phyloP scores from a whole-genome alignment of 441 rosid species.

The Gossypium laxum region DNA sequence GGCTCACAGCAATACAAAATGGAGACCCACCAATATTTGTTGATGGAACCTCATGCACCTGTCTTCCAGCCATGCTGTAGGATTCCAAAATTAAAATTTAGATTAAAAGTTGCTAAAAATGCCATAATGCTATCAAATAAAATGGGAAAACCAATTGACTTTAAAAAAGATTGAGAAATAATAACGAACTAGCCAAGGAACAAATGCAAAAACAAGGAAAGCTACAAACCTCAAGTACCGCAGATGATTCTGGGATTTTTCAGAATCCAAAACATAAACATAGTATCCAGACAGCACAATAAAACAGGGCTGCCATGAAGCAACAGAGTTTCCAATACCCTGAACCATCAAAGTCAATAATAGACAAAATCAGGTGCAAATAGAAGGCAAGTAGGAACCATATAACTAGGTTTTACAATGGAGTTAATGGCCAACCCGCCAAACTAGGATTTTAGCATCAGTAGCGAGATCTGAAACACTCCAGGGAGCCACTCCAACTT shows the following conservation, averaged over 20 bases:
- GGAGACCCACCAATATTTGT: conserved; percentile 78
- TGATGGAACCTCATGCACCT: conserved; percentile 74
- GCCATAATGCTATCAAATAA: neutral
- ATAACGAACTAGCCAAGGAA: neutral
- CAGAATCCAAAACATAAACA: conserved; percentile 79
- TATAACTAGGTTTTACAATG: conserved; percentile 18
- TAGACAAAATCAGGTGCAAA: conserved; percentile 13
- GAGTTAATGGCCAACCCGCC: conserved; percentile 54
- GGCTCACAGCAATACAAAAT: conserved; percentile 70
- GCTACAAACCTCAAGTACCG: conserved; percentile 72
- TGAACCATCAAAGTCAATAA: conserved; percentile 26
- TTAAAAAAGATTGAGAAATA: neutral
- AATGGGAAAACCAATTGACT: neutral
- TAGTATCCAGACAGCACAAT: conserved; percentile 76
- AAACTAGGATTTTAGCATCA: conserved; percentile 25
- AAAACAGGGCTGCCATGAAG: conserved; percentile 91
- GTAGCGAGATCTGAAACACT: conserved; percentile 58
- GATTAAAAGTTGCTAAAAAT: conserved; percentile 12
- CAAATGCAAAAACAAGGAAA: conserved; percentile 9
- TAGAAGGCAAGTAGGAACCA: conserved; percentile 18
- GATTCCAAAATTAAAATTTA: conserved; percentile 20
- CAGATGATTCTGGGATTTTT: conserved; percentile 64
- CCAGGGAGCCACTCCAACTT: conserved; percentile 55
- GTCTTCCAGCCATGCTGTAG: conserved; percentile 94
- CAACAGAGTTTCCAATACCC: conserved; percentile 94